These are phyloP conservation scores for Ormosia emarginata DNA, from an alignment of 306 rosid genomes.

Conservation along the genomic window DNA sequence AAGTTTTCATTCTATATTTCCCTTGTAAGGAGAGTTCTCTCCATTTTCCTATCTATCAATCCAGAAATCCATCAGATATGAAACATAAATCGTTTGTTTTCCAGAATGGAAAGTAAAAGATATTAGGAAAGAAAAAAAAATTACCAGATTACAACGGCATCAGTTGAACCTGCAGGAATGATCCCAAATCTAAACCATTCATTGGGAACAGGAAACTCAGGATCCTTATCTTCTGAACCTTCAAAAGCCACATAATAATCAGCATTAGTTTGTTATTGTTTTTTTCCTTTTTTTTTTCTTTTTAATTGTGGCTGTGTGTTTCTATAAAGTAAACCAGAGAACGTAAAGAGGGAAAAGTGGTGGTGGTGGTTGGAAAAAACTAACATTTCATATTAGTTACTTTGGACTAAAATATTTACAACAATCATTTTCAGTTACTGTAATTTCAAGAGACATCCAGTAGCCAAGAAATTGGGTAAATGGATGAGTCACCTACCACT, in stretches of 20 bases:
- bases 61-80: not conserved
- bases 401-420: conserved; percentile 18
- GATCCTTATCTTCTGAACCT: conserved; percentile 56
- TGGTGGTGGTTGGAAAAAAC: conserved; percentile 15
- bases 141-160: conserved; percentile 94
- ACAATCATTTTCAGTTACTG: conserved; percentile 39
- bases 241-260: conserved; percentile 27
- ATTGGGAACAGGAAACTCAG: conserved; percentile 50
- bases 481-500: conserved; percentile 15
- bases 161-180: conserved; percentile 97
- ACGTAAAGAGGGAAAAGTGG: not conserved
- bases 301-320: not conserved
- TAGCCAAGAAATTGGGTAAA: not conserved
- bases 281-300: not conserved
- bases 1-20: too few species aligned
- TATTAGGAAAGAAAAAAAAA: conserved; percentile 9
- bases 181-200: conserved; percentile 79
- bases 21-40: too few species aligned
- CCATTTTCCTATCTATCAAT: too few species aligned
- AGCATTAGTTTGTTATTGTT: conserved; percentile 10
- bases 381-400: not conserved
- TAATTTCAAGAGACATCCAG: conserved; percentile 28
- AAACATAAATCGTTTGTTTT: not conserved
- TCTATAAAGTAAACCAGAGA: conserved; percentile 18
- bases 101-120: conserved; percentile 3